Conservation (phyloP, 1,284 basidiomycete species). For the Sporisorium scitamineum region DNA sequence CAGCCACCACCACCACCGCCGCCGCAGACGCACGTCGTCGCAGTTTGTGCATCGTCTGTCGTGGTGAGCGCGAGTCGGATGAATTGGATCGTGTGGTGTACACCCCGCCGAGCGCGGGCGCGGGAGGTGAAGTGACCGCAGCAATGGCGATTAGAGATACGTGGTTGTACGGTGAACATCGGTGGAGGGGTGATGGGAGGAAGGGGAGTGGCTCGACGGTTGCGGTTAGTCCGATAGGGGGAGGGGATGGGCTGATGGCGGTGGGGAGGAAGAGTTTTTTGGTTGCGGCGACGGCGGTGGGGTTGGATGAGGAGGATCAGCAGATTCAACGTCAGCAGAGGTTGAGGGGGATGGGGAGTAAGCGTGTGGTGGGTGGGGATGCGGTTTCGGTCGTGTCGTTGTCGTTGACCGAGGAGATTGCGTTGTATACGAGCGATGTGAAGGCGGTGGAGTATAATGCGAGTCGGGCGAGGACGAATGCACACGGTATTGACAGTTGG, state of each 20-base stretch:
- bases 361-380: slow-evolving; percentile 9
- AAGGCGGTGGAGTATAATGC: slow-evolving; percentile 13
- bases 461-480: slow-evolving; percentile 6
- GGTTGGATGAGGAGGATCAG: slow-evolving; percentile 19
- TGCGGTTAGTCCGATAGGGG: slow-evolving; percentile 14
- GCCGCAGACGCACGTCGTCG: slow-evolving; percentile 4
- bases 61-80: slow-evolving; percentile 20
- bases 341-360: no score
- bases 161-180: slow-evolving; percentile 27
- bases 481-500: no score
- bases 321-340: no score
- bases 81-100: neutral
- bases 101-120: no score
- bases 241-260: no score
- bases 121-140: no score
- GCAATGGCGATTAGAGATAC: slow-evolving; percentile 46
- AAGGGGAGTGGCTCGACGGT: slow-evolving; percentile 24
- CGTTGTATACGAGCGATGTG: slow-evolving; percentile 34
- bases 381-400: slow-evolving; percentile 20
- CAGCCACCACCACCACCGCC: no score
- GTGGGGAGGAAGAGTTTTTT: slow-evolving; percentile 12
- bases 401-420: slow-evolving; percentile 42
- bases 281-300: no score
- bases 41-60: slow-evolving; percentile 32
- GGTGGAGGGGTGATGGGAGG: slow-evolving; percentile 20